Evolutionary conservation across 2,329 filamentous ascomycete species (phyloP), one percentile per base, ranked within the genome.

Genomic region (Cordyceps militaris): DNA sequence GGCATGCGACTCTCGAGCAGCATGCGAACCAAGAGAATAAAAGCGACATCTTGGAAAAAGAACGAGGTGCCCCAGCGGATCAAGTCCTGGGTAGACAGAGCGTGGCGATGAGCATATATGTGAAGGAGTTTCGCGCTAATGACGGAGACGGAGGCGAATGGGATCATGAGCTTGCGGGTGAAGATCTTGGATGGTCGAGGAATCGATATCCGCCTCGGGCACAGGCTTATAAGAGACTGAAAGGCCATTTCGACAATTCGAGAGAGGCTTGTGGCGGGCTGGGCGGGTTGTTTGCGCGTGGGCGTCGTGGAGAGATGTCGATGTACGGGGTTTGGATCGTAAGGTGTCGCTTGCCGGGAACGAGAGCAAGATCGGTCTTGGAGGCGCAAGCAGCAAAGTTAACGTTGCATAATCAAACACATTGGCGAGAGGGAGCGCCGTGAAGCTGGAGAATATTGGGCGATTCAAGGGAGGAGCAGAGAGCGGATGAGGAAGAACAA

Each of bases 141-240:
- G 26, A 58, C 57, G 16, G 57, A 54, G 42, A 54, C 57, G 21
- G 43, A 19, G 23, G 57, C 50, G 36, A 58, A 48, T 11, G 57
- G 57, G n/a, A 58, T 50, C 49, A 58, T 54, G 21, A 58, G 57
- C 21, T 54, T 54, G 19, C 50, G 42, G 3, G 57, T 58, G 30
- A 58, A 55, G 34, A 58, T 55, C 32, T 55, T 55, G n/a, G 57
- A 55, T 7, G 57, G 57, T 5, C 57, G 57, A 21, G 50, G 57
- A 14, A 53, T 43, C 6, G 49, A 46, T 26, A 58, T 47, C n/a
- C 57, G 43, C 7, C 57, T 28, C 14, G 49, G 43, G 13, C 43
- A 32, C 38, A 51, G 47, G 21, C 38, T 13, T 9, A 26, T 24
- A 8, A 57, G 55, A 36, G 38, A 21, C 11, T 57, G 47, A 4